Evolutionary conservation across 352 stramenopile genomes (phyloP), one percentile per base, ranked within the genome.

Genomic region (Globisporangium irregulare): DNA sequence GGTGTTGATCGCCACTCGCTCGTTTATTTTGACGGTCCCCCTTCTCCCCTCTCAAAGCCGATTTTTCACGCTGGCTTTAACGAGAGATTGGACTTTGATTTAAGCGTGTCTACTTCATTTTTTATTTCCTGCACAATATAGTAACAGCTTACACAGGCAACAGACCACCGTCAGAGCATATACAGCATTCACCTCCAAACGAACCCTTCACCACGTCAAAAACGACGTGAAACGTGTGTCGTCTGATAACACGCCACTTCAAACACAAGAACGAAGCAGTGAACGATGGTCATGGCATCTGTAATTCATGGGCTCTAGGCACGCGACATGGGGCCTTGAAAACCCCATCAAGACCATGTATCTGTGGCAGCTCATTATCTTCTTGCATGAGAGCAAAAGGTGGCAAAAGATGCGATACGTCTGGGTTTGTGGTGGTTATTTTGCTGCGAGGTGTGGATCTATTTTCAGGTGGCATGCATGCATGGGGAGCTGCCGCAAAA

Each of bases 1-100:
- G 63, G 9, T 54, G 9, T 54, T 70, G 32, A 57, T 72, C 55
- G 25, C 60, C 27, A 67, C 66, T 70, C 51, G 29, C 64, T 69
- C 8, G 14, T 15, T 51, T 50, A 50, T 50, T 38, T 59, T 59
- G 53, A 9, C 29, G 24, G 15, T 57, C 50, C 50, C 62, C 32
- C 62, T 60, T 27, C 27, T 51, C 9, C 43, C 36, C 36, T 53
- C 24, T 59, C 12, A 18, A n/a, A 51, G 6, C 25, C 8, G 48
- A 59, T 66, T 46, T 12, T 3, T 20, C 1, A 9, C 9, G 50
- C 2, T 10, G 10, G 9, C 2, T 29, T 29, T 29, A 20, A 15
- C 43, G 43, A 51, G 43, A 50, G 4, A 5, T 50, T 50, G 41
- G 15, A n/a, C 6, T 50, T n/a, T 50, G 41, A 50, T 7, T 20